Base-by-base conservation (phyloP, 768 basidiomycete species). In the Mycena rosella region DNA sequence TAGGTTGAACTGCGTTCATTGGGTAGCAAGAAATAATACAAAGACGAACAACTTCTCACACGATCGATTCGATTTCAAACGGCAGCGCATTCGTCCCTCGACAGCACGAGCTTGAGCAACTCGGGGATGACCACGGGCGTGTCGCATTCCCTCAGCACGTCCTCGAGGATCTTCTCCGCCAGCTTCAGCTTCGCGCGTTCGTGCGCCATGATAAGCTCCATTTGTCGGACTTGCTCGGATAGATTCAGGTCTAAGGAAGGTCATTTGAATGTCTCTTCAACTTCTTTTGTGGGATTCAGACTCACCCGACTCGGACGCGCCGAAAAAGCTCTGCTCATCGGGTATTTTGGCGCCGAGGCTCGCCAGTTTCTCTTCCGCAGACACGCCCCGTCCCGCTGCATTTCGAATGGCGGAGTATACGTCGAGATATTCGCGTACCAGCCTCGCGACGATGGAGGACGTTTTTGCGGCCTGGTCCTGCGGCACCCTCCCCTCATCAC, bases 121-220 rank as follows among this genome's bases (percentile, higher is more conserved):
- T 53, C 60, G 1, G 69, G 69, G 15, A 65, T 60, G 29, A 70
- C 51, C 13, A 63, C 48, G 20, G 69, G 69, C 22, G 27, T 45
- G 44, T 62, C 69, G 36, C 69, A 70, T 30, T 70, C 69, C 53
- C 69, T 49, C 53, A 65, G 44, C 32, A 70, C 64, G 20, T 70
- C 69, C 56, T 47, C 55, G 0, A 70, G 49, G 13, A 59, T 48
- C 49, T 45, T 56, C 26, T 66, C 69, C 5, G 64, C 57, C 32
- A n/a, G 24, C 14, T 30, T 34, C 45, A 63, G 30, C 20, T 55
- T 58, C 22, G 29, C 22, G 13, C 53, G 65, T 27, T 67, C 69
- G 6, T 36, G 34, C 42, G 47, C 52, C 44, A 63, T 18, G 7
- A 22, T 22, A 17, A 47, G 26, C 15, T 45, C 51, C 40, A 63